Evolutionary conservation across 129 eudicot genomes (phyloP).

Genomic region (Escallonia herrerae): DNA sequence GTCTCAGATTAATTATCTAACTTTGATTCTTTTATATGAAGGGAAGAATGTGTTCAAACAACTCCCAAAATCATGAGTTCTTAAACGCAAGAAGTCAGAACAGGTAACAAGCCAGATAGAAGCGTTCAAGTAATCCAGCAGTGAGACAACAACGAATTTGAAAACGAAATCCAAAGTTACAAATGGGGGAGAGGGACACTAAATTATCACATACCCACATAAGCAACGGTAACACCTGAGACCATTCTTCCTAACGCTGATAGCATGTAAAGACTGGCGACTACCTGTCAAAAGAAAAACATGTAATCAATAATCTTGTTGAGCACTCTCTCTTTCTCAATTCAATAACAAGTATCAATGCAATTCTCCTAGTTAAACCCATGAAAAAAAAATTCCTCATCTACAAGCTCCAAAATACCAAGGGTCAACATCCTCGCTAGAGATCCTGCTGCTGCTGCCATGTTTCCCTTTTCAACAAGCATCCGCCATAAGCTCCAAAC

Average conservation of each 20-base stretch:
- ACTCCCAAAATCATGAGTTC: neutral
- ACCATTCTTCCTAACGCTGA: slow-evolving; percentile 81
- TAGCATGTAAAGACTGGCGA: slow-evolving; percentile 57
- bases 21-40: neutral
- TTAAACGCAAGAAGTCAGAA: neutral
- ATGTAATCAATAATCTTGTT: neutral
- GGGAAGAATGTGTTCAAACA: neutral
- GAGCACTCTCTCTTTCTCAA: neutral
- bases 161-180: neutral
- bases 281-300: slow-evolving; percentile 44
- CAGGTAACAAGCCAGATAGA: neutral
- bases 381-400: too few relatives aligned
- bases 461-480: too few relatives aligned
- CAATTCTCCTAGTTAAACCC: too few relatives aligned
- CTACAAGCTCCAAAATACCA: too few relatives aligned
- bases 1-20: neutral
- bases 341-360: neutral
- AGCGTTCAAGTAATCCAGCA: neutral
- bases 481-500: too few relatives aligned
- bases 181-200: neutral
- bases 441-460: too few relatives aligned
- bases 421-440: too few relatives aligned
- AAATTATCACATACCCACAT: slow-evolving; percentile 50
- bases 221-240: slow-evolving; percentile 87
- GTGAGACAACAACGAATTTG: neutral